phyloP scores from a whole-genome alignment of 2,329 filamentous ascomycete genomes.

The Alternaria dauci region DNA sequence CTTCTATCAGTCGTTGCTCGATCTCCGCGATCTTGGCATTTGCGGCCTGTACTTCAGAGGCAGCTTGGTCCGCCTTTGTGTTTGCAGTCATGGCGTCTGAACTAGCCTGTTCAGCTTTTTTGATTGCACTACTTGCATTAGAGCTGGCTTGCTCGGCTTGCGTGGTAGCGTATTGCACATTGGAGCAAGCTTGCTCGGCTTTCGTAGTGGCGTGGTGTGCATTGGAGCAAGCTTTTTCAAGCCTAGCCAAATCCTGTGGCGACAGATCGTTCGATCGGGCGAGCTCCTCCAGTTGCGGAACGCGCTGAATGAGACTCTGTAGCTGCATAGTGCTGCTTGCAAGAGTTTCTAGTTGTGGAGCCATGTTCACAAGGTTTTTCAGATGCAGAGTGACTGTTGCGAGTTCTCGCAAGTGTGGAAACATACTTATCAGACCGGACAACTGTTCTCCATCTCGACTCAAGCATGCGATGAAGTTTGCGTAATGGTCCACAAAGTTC shows the following conservation, averaged over 20 bases:
- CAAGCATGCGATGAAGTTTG: neutral
- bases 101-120: no score
- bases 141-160: neutral
- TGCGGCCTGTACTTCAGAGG: neutral
- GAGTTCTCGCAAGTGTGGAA: constrained; percentile 8
- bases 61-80: neutral
- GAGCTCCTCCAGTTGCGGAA: neutral
- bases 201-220: neutral
- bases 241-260: neutral
- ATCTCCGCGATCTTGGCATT: neutral
- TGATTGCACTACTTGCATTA: no score
- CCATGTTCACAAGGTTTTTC: neutral
- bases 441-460: constrained; percentile 8
- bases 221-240: neutral
- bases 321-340: neutral
- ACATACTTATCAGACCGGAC: neutral
- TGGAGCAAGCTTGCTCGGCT: neutral
- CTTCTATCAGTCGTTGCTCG: neutral
- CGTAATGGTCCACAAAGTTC: neutral
- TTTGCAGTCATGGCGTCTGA: neutral
- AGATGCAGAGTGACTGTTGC: neutral
- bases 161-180: neutral
- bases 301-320: neutral
- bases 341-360: constrained; percentile 8
- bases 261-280: neutral